Evolutionary conservation across 140 eudicot species (phyloP), one percentile per base, ranked within the genome.

Genomic region (Bidens hawaiensis): DNA sequence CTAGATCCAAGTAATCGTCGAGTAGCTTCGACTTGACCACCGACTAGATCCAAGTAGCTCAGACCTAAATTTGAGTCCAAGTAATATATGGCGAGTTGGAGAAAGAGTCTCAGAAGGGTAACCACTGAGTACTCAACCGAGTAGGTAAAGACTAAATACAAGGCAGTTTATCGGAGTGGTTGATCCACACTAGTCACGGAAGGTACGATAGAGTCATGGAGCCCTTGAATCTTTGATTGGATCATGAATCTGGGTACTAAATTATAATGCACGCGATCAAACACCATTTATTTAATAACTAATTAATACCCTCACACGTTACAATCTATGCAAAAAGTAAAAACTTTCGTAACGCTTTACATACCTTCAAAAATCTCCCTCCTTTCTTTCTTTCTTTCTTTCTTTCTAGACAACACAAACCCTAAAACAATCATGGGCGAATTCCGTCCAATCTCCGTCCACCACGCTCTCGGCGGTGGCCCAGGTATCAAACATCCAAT

Each of bases 391-490:
- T 4, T n/a, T n/a, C n/a, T n/a, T n/a, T n/a, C n/a, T n/a, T n/a
- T n/a, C n/a, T n/a, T n/a, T n/a, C n/a, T n/a, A n/a, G 7, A 48
- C 9, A 38, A 42, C 18, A 41, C 8, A 67, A 67, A 64, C 75
- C 95, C 67, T 52, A 73, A 64, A 69, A 70, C 41, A n/a, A n/a
- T 82, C 79, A 84, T 91, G 98, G 79, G 69, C 57, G 95, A 84
- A 34, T 47, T 79, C 78, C 75, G 21, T 71, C 87, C 74, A 15
- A 40, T 65, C 57, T 80, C 95, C 5, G 89, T 85, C 62, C 70
- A 93, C 69, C 82, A 65, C 27, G 82, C 87, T 70, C 89, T 93
- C 52, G 99, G 99, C 62, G 87, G 82, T 28, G 95, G 95, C 52
- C 21, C 94, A 71, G 95, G 99, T 93, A 36, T 16, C 17, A 62